Conservation (phyloP, 2,329 filamentous ascomycete genomes). For the Monosporascus sp. region DNA sequence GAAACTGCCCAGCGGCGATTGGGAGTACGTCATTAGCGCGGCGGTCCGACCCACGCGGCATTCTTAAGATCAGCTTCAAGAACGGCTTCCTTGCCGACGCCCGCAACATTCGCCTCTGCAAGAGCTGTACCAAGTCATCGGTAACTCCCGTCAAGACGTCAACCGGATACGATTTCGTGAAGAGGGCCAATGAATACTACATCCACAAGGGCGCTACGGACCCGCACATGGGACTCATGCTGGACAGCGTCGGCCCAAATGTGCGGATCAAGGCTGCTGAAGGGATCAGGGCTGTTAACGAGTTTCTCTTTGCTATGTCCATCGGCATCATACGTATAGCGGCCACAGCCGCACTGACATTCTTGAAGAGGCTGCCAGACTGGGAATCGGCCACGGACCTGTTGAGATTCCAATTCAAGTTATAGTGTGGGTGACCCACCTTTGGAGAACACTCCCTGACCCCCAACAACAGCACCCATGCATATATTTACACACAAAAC, state of each 20-base stretch:
- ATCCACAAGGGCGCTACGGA: constrained; percentile 49
- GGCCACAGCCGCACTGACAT: constrained; percentile 44
- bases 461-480: too few species aligned
- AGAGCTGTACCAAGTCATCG: constrained; percentile 43
- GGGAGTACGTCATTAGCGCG: constrained; percentile 46
- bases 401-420: constrained; percentile 17
- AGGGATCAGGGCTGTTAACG: constrained; percentile 51
- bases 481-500: too few species aligned
- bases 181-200: constrained; percentile 45
- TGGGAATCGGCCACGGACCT: constrained; percentile 37
- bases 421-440: too few species aligned
- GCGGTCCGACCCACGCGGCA: constrained; percentile 28
- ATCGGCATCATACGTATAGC: constrained; percentile 52
- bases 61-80: constrained; percentile 59
- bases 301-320: constrained; percentile 48
- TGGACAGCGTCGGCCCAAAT: constrained; percentile 32
- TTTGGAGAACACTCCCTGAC: too few species aligned
- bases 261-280: constrained; percentile 56
- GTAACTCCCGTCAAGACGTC: constrained; percentile 58
- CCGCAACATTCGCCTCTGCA: constrained; percentile 48
- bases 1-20: constrained; percentile 53
- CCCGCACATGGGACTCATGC: constrained; percentile 49
- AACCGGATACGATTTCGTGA: constrained; percentile 57
- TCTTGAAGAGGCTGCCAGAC: constrained; percentile 45
- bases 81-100: constrained; percentile 49